Conservation (phyloP, 192 early-diverging fungal genomes). For the Podila epigama region DNA sequence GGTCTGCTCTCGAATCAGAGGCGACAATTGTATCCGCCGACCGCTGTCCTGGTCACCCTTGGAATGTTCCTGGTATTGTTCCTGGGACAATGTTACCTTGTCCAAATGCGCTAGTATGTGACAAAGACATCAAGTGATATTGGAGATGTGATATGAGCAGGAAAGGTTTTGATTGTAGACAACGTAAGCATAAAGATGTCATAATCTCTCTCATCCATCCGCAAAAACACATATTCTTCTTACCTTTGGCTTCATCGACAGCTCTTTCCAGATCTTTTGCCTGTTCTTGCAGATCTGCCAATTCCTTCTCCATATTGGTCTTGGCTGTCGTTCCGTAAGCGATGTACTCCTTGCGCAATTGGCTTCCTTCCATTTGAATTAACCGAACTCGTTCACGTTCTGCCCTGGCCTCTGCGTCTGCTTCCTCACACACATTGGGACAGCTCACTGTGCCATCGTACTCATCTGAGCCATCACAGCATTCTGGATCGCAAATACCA, state of each 20-base stretch:
- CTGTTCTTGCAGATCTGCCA: slow-evolving; percentile 16
- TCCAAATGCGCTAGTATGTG: slow-evolving; percentile 10
- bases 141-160: neutral
- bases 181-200: too few species aligned
- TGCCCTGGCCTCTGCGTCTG: slow-evolving; percentile 57
- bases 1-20: slow-evolving; percentile 24
- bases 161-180: too few species aligned
- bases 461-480: slow-evolving; percentile 97
- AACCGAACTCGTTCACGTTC: slow-evolving; percentile 32
- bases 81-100: slow-evolving; percentile 6
- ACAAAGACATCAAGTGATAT: too few species aligned
- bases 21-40: slow-evolving; percentile 8
- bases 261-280: slow-evolving; percentile 14
- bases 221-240: neutral
- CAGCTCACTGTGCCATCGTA: slow-evolving; percentile 67
- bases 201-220: too few species aligned
- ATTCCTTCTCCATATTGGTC: neutral
- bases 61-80: slow-evolving; percentile 17
- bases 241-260: slow-evolving; percentile 37
- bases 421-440: slow-evolving; percentile 76
- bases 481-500: slow-evolving; percentile 92
- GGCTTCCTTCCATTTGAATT: slow-evolving; percentile 20
- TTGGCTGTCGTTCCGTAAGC: slow-evolving; percentile 18
- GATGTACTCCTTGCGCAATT: slow-evolving; percentile 28
- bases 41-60: slow-evolving; percentile 17